Evolutionary conservation across 495 filamentous ascomycete species (phyloP).

Genomic region (Lophiostoma macrostomum): DNA sequence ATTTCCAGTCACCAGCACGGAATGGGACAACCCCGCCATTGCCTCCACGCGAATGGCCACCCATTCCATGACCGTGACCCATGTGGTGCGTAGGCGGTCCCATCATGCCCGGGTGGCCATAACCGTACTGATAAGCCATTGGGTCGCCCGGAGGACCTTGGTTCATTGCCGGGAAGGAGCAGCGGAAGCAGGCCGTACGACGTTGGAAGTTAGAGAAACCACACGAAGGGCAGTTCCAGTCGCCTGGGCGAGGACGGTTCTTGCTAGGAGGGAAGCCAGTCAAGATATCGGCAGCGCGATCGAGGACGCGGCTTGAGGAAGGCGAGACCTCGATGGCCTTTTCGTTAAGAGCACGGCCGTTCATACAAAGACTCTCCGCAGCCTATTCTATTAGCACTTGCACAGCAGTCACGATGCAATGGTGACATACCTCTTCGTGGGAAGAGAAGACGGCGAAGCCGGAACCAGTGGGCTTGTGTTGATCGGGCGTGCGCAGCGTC

Average conservation of each 20-base stretch:
- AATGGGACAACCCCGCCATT: conserved; percentile 85
- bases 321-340: conserved; percentile 98
- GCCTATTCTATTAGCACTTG: conserved; percentile 36
- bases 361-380: conserved; percentile 98
- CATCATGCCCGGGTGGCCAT: conserved; percentile 49
- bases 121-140: conserved; percentile 77
- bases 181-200: conserved; percentile 96
- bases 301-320: conserved; percentile 89
- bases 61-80: conserved; percentile 68
- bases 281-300: conserved; percentile 90
- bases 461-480: conserved; percentile 96
- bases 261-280: conserved; percentile 97
- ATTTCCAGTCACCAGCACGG: conserved; percentile 98
- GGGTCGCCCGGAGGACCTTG: conserved; percentile 68
- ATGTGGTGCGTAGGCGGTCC: conserved; percentile 59
- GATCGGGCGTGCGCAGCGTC: conserved; percentile 95
- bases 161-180: conserved; percentile 90
- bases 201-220: conserved; percentile 95
- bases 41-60: conserved; percentile 47
- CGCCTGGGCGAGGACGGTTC: conserved; percentile 92
- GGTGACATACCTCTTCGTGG: conserved; percentile 86
- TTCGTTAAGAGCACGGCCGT: conserved; percentile 93
- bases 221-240: conserved; percentile 98
- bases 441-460: conserved; percentile 98
- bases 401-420: background rate